Base-by-base conservation (phyloP, 116 monocot species). In the Cymodocea nodosa region DNA sequence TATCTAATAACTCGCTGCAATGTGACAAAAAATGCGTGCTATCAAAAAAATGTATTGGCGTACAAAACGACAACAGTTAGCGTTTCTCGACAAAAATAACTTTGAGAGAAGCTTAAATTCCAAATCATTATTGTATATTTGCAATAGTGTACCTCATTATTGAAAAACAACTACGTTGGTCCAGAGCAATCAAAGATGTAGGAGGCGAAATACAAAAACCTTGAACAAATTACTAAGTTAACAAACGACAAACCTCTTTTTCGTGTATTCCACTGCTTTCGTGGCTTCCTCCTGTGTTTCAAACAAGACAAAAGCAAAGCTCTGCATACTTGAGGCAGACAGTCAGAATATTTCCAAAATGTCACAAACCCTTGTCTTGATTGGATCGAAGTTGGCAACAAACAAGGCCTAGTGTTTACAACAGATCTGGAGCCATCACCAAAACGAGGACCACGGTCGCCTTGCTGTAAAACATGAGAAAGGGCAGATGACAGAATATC, bases 301-400 rank as follows among this genome's bases (percentile, higher is more conserved):
- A 81, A 84, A 94, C 78, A 84, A 89, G 44, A 94, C 86, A 77
- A 94, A 94, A 0, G 94, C 94, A 73, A 94, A 94, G 62, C 89
- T 94, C 71, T 81, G 79, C 68, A n/a, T n/a, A n/a, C n/a, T 89
- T 74, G 19, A 94, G 87, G 3, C 84, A 75, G n/a, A 89, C 87
- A 81, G 89, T 78, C 9, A 66, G 14, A 60, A 94, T 67, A 66
- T 81, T 94, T 23, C 94, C 94, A 77, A 88, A 56, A 97, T 77
- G 48, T 97, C 97, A 30, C 80, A 75, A 48, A 74, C 72, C 51
- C 83, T 87, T 23, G 97, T 97, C 30, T 73, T 71, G 25, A 85
- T 74, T 22, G 91, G 91, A 62, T 97, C 91, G 75, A 97, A 97
- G 60, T 97, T 85, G 37, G 91, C 91, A 15, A 97, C 97, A 77